phyloP scores from a whole-genome alignment of 805 yeast genomes.

The Metschnikowia amazonensis region DNA sequence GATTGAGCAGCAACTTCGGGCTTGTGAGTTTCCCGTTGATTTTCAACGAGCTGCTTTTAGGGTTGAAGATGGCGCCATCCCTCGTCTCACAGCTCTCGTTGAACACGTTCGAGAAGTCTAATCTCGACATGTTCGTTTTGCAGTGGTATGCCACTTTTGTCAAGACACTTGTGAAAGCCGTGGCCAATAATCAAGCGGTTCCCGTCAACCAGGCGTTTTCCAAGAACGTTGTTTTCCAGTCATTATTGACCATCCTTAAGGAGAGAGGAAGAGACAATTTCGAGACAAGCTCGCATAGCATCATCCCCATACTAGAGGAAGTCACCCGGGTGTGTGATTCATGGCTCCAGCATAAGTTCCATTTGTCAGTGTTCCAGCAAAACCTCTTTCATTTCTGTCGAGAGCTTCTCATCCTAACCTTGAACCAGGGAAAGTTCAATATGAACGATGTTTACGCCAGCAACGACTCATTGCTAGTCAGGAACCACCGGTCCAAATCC shows the following conservation, averaged over 20 bases:
- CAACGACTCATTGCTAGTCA: conserved; percentile 9
- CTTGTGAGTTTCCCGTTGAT: conserved; percentile 48
- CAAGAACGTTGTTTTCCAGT: conserved; percentile 21
- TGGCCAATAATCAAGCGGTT: conserved; percentile 16
- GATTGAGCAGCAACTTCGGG: conserved; percentile 49
- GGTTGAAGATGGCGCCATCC: conserved; percentile 17
- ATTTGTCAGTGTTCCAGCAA: conserved; percentile 15
- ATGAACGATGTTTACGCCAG: conserved; percentile 6
- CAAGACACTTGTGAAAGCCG: conserved; percentile 33
- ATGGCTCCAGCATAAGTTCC: conserved; percentile 19
- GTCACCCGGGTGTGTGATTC: conserved; percentile 15
- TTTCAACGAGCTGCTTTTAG: conserved; percentile 33
- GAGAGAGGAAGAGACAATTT: conserved; percentile 5
- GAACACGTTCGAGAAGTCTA: conserved; percentile 21
- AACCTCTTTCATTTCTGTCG: conserved; percentile 17
- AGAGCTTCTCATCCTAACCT: conserved; percentile 11
- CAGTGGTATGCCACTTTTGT: conserved; percentile 46
- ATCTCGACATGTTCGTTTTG: conserved; percentile 36
- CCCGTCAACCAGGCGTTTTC: neutral
- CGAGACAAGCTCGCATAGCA: neutral
- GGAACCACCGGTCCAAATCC: conserved; percentile 9
- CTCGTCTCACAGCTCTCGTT: conserved; percentile 15
- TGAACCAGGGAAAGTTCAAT: conserved; percentile 8
- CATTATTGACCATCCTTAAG: conserved; percentile 23
- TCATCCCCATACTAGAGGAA: conserved; percentile 11